phyloP scores from a whole-genome alignment of 768 basidiomycete species.

The Dendrothele bispora region DNA sequence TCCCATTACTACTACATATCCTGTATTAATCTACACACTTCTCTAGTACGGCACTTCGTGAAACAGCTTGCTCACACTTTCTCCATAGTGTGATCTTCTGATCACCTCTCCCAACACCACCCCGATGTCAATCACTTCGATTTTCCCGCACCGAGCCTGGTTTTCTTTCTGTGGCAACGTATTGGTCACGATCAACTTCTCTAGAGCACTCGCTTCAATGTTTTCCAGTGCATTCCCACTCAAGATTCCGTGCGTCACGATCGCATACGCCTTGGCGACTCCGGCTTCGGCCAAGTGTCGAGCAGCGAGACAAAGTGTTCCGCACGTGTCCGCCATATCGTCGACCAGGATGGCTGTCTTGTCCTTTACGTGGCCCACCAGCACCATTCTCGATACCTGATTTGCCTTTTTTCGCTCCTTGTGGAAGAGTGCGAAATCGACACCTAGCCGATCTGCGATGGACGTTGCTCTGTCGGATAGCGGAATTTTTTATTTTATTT shows the following conservation, averaged over 20 bases:
- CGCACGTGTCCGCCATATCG: slow-evolving; percentile 98
- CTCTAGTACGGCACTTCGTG: slow-evolving; percentile 81
- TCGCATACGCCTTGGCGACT: slow-evolving; percentile 79
- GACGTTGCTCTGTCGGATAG: slow-evolving; percentile 77
- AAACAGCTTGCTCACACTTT: slow-evolving; percentile 87
- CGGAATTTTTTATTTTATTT: neutral
- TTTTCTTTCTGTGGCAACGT: slow-evolving; percentile 90
- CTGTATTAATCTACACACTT: too few species aligned
- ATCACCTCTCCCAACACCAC: slow-evolving; percentile 96
- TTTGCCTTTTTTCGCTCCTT: slow-evolving; percentile 98
- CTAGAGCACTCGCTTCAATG: slow-evolving; percentile 72
- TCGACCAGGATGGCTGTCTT: slow-evolving; percentile 95
- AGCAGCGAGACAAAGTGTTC: slow-evolving; percentile 91
- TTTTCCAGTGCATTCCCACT: slow-evolving; percentile 83
- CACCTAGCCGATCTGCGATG: slow-evolving; percentile 92
- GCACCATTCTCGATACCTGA: slow-evolving; percentile 91
- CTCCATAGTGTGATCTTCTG: slow-evolving; percentile 94
- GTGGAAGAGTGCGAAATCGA: slow-evolving; percentile 99
- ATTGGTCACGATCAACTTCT: slow-evolving; percentile 97
- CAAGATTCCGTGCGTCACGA: slow-evolving; percentile 96
- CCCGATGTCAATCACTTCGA: slow-evolving; percentile 94
- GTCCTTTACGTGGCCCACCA: slow-evolving; percentile 91
- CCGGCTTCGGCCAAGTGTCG: slow-evolving; percentile 88
- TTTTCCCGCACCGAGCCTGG: slow-evolving; percentile 67
- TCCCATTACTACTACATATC: too few species aligned